Evolutionary conservation across 768 basidiomycete genomes (phyloP).

Genomic region (Russula compacta): DNA sequence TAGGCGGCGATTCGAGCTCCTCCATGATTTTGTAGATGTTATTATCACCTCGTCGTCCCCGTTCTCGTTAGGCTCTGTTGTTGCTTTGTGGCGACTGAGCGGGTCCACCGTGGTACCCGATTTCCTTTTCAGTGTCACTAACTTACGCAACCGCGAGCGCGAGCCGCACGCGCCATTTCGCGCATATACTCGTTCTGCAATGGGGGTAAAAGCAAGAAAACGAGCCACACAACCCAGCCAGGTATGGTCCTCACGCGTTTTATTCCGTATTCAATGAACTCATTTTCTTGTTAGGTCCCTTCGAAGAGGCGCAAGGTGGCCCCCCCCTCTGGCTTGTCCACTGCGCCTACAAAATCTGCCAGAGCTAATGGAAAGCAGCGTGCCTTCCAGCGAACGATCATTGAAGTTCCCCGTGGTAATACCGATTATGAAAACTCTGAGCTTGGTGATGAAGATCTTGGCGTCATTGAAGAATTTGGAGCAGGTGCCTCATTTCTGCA

Average conservation of each 20-base stretch:
- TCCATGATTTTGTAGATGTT: slow-evolving; percentile 6
- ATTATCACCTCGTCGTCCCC: too few species aligned
- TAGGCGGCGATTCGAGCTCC: slow-evolving; percentile 47
- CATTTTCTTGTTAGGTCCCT: slow-evolving; percentile 27
- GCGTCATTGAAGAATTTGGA: slow-evolving; percentile 57
- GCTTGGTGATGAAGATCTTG: slow-evolving; percentile 62
- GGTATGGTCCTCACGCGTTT: slow-evolving; percentile 21
- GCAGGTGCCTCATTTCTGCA: slow-evolving; percentile 57
- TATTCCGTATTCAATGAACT: neutral
- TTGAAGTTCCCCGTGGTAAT: slow-evolving; percentile 49
- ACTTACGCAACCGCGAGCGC: neutral
- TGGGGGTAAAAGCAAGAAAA: slow-evolving; percentile 31
- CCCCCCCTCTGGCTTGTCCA: slow-evolving; percentile 19
- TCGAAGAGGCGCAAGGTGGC: slow-evolving; percentile 55
- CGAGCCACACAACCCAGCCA: slow-evolving; percentile 27
- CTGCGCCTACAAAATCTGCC: slow-evolving; percentile 20
- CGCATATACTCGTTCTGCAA: slow-evolving; percentile 12
- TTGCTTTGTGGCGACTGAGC: neutral
- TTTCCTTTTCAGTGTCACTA: neutral
- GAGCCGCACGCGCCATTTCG: neutral
- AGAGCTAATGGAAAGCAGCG: slow-evolving; percentile 48
- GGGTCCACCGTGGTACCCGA: neutral
- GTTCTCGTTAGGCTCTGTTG: too few species aligned
- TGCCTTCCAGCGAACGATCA: slow-evolving; percentile 47
- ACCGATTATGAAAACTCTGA: slow-evolving; percentile 39